Evolutionary conservation across 2,329 filamentous ascomycete genomes (phyloP).

Genomic region (Ophiocordyceps robertsii): DNA sequence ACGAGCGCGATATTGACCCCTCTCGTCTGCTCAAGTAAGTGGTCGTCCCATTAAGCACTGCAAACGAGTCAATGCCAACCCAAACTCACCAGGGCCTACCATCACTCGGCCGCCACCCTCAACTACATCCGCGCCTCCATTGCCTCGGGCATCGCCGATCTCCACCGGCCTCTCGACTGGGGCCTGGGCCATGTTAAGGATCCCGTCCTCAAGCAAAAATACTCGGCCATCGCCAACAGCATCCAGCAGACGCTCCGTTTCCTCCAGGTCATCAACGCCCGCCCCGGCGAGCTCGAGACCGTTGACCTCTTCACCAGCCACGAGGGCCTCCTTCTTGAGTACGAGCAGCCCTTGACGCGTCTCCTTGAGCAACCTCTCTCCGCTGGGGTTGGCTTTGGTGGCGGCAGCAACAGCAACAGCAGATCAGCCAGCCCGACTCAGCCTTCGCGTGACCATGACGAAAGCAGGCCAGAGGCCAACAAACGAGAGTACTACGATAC

Average conservation of each 20-base stretch:
- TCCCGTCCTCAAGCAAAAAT: conserved; percentile 70
- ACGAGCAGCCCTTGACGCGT: conserved; percentile 79
- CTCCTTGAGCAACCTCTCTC: conserved; percentile 50
- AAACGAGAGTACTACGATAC: conserved; percentile 78
- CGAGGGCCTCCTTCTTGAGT: conserved; percentile 86
- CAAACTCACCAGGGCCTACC: conserved; percentile 58
- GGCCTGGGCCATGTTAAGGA: conserved; percentile 83
- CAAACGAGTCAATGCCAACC: not conserved
- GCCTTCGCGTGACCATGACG: conserved; percentile 5
- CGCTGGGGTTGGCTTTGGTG: not conserved
- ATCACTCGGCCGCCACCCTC: conserved; percentile 85
- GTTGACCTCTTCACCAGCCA: conserved; percentile 94
- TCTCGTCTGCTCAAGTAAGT: conserved; percentile 59
- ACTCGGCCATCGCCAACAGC: conserved; percentile 69
- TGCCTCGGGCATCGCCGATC: conserved; percentile 78
- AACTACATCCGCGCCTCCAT: conserved; percentile 85
- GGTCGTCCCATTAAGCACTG: not conserved
- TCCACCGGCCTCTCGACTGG: conserved; percentile 92
- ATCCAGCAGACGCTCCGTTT: conserved; percentile 88
- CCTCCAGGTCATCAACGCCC: conserved; percentile 86
- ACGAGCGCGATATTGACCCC: conserved; percentile 72
- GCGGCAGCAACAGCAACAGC: conserved; percentile 2
- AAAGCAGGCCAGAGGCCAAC: not conserved
- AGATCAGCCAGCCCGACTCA: conserved; percentile 29
- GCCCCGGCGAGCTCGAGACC: conserved; percentile 70